Percentiles rank a stretch among this genome's conserved stretches.
Evolutionary conservation across 768 basidiomycete species (phyloP).

Genomic region (Cantharellus anzutake): DNA sequence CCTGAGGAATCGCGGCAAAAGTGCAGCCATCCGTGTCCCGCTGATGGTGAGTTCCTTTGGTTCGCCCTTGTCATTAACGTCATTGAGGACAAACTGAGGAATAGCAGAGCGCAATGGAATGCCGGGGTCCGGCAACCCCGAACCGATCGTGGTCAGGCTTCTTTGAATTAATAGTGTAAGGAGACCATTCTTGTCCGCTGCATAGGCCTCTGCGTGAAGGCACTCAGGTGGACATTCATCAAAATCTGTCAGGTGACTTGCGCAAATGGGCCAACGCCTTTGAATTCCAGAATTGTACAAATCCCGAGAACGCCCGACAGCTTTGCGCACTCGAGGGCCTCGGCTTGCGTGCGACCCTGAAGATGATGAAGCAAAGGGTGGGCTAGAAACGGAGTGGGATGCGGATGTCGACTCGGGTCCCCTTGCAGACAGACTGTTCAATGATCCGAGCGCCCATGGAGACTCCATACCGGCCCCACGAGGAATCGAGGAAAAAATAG

Average conservation of each 20-base stretch:
- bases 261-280: neutral
- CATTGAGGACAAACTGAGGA: too few relatives aligned
- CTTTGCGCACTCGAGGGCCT: slow-evolving; percentile 4
- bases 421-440: too few relatives aligned
- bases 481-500: slow-evolving; percentile 7
- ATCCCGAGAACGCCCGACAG: slow-evolving; percentile 9
- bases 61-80: too few relatives aligned
- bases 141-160: slow-evolving; percentile 6
- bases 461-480: slow-evolving; percentile 5
- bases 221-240: neutral
- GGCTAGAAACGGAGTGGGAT: neutral
- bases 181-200: neutral
- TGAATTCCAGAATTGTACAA: slow-evolving; percentile 7
- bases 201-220: neutral
- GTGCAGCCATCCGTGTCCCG: slow-evolving; percentile 9
- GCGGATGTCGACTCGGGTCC: neutral
- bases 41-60: neutral
- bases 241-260: neutral
- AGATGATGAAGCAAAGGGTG: slow-evolving; percentile 1
- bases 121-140: slow-evolving; percentile 6
- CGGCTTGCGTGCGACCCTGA: neutral
- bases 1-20: slow-evolving; percentile 38
- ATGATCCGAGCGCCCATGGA: slow-evolving; percentile 5
- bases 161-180: neutral
- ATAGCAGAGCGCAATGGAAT: neutral